A percentile compares a stretch with the other conserved stretches of the same genome.
Evolutionary conservation across 768 basidiomycete genomes (phyloP).

Genomic region (Tylopilus intermedius): DNA sequence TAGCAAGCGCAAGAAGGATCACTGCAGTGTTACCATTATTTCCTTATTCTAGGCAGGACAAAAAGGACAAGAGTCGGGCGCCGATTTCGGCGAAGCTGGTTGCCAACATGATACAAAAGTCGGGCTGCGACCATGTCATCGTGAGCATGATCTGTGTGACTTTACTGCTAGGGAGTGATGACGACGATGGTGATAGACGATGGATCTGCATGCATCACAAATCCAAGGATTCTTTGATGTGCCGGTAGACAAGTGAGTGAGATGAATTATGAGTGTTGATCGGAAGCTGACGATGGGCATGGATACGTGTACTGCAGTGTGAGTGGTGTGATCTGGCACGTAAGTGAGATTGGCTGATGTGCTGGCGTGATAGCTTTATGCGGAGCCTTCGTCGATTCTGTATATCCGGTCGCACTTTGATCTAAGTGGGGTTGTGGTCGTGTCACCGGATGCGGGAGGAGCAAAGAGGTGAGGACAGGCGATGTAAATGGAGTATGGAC

Average conservation of each 20-base stretch:
- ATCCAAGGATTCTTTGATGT: slow-evolving; percentile 99
- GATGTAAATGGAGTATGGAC: not conserved
- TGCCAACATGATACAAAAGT: slow-evolving; percentile 92
- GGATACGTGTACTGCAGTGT: slow-evolving; percentile 36
- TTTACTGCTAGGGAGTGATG: not conserved
- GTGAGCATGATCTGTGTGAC: slow-evolving; percentile 44
- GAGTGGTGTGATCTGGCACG: slow-evolving; percentile 31
- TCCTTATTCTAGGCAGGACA: slow-evolving; percentile 96
- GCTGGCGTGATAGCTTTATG: slow-evolving; percentile 62
- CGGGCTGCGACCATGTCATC: slow-evolving; percentile 95
- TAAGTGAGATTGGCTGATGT: slow-evolving; percentile 19
- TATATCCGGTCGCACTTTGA: slow-evolving; percentile 94
- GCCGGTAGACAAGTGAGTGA: slow-evolving; percentile 94
- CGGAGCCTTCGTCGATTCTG: slow-evolving; percentile 90
- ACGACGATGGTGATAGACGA: slow-evolving; percentile 54
- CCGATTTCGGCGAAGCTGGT: slow-evolving; percentile 98
- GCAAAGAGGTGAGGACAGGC: slow-evolving; percentile 73
- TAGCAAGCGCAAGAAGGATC: slow-evolving; percentile 96
- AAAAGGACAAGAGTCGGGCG: slow-evolving; percentile 98
- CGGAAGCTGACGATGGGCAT: slow-evolving; percentile 12
- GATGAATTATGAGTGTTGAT: not conserved
- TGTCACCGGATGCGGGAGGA: slow-evolving; percentile 96
- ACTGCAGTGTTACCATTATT: slow-evolving; percentile 98
- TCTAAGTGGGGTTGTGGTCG: slow-evolving; percentile 82
- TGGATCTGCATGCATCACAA: slow-evolving; percentile 98